A percentile compares a stretch with the other conserved stretches of the same genome.
Conservation (phyloP, 768 basidiomycete species). For the Russula emetica region DNA sequence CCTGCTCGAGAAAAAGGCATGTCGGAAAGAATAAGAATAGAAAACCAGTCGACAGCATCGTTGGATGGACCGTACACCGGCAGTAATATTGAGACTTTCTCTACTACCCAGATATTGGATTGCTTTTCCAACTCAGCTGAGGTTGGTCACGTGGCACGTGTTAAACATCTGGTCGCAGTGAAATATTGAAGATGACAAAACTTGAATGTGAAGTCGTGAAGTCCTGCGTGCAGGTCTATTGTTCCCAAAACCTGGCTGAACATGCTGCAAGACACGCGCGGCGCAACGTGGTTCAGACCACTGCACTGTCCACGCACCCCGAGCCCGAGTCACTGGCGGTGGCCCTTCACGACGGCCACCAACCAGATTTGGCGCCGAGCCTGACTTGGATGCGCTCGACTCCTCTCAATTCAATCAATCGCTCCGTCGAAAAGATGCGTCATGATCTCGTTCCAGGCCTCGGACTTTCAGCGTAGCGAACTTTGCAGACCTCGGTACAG, state of each 20-base stretch:
- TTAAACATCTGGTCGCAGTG: background rate
- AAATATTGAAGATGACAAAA: background rate
- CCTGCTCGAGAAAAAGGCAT: background rate
- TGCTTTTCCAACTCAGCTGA: background rate
- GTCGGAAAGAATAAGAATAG: background rate
- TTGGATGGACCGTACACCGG: background rate
- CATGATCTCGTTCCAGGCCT: background rate
- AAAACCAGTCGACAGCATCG: background rate
- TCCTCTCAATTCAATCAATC: background rate
- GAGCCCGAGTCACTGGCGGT: slow-evolving; percentile 3
- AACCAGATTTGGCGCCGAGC: background rate
- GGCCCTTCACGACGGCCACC: background rate
- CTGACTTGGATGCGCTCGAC: too few relatives aligned
- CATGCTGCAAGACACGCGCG: background rate
- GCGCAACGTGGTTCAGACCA: too few relatives aligned
- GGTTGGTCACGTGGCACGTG: background rate
- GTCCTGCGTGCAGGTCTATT: background rate
- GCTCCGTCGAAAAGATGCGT: background rate
- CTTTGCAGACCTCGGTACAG: slow-evolving; percentile 35
- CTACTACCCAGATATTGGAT: too few relatives aligned
- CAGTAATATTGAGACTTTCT: background rate
- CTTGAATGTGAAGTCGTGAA: background rate
- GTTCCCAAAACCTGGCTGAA: slow-evolving; percentile 16
- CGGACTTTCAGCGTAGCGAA: slow-evolving; percentile 30
- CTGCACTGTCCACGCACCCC: background rate